These are phyloP conservation scores for Cadophora sp. DNA, from an alignment of 2,329 filamentous ascomycete species.

Conservation along the genomic window DNA sequence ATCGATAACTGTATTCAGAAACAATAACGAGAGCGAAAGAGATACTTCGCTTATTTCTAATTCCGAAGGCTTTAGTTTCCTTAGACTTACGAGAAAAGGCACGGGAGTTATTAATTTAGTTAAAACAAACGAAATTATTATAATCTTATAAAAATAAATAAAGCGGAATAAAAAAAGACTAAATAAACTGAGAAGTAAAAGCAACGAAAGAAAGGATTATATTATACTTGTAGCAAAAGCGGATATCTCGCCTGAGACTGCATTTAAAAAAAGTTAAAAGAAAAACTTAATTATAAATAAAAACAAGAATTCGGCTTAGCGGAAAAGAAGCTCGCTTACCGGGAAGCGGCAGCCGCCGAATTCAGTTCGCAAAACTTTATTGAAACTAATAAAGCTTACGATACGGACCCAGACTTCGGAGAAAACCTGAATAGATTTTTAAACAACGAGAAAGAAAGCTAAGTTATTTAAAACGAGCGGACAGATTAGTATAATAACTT, in stretches of 20 bases:
- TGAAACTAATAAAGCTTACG: neutral
- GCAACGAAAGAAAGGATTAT: neutral
- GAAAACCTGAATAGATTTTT: neutral
- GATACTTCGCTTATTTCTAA: neutral
- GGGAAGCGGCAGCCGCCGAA: neutral
- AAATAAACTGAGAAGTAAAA: neutral
- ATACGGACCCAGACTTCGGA: neutral
- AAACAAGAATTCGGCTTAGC: neutral
- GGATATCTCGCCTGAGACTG: neutral
- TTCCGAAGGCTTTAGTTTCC: neutral
- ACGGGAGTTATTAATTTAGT: neutral
- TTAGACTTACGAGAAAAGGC: neutral
- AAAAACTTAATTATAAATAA: neutral
- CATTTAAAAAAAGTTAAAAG: neutral
- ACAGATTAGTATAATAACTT: neutral
- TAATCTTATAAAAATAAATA: conserved; percentile 1
- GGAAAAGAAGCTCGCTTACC: neutral
- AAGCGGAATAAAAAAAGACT: neutral
- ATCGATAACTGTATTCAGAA: neutral
- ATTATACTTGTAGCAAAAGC: neutral
- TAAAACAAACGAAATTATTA: neutral
- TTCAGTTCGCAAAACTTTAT: neutral
- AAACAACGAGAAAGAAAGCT: neutral
- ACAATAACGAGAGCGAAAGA: neutral
- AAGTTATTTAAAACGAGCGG: neutral